Evolutionary conservation across 371 early-diverging fungal species (phyloP), one percentile per base, ranked within the genome.

Genomic region (Mitosporidium daphniae): DNA sequence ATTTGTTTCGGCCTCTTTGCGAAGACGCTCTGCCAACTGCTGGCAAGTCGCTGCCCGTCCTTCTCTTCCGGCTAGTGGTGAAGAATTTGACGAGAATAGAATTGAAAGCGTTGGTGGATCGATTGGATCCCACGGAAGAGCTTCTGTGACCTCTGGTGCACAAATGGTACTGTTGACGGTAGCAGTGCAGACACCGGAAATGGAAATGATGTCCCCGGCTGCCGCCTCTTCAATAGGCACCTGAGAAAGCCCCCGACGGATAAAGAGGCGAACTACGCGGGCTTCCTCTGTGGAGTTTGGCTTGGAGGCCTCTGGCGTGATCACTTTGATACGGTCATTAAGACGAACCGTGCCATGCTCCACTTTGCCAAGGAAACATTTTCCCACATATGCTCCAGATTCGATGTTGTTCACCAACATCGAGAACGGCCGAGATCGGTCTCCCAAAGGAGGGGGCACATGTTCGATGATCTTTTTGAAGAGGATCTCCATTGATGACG

Each of bases 351-450:
- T 44, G 0, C 69, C 69, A 22, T 52, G 51, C 23, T 47, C 35
- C 31, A 68, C 47, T 30, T 57, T 50, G 8, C 69, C 69, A 25
- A 64, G 34, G 34, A 53, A 61, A 34, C 59, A 59, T 42, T 60
- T 66, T 27, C 69, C 69, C 28, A 68, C 45, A 39, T 53, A 65
- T 21, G 59, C 35, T 40, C 66, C 62, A 32, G 47, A 47, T 30
- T 66, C 69, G 19, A 68, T 49, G 41, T 68, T 63, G 17, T 65
- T 68, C 16, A 68, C 69, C 19, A 66, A 48, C 61, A 68, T 61
- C 14, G 51, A 44, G 34, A 68, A 68, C 1, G 59, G 55, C 11
- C 33, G 41, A 5, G 24, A 36, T 2, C 55, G 44, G 37, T 61
- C 46, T n/a, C 45, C 53, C 14, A 36, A 35, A 8, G 69, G 69